Evolutionary conservation across 2,329 filamentous ascomycete genomes (phyloP).

Genomic region (Beauveria sp.): DNA sequence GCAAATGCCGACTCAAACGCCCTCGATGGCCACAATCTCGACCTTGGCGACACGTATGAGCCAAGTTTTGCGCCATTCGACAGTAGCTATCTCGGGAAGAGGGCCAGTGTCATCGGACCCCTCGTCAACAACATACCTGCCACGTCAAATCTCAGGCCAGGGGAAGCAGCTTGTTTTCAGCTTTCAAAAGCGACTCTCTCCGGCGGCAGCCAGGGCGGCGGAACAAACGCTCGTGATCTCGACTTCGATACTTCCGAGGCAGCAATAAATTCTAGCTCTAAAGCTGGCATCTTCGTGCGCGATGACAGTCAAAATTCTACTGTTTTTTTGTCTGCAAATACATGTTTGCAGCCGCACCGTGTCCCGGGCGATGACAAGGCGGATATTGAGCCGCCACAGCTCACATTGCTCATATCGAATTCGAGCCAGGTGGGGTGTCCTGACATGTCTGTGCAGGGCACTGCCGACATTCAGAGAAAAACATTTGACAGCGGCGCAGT

Average conservation of each 20-base stretch:
- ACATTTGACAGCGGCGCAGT: slow-evolving; percentile 63
- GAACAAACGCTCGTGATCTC: slow-evolving; percentile 12
- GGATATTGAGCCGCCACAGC: slow-evolving; percentile 52
- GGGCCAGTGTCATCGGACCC: slow-evolving; percentile 40
- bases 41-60: slow-evolving; percentile 38
- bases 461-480: slow-evolving; percentile 21
- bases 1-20: background rate
- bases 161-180: slow-evolving; percentile 44
- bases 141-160: slow-evolving; percentile 53
- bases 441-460: slow-evolving; percentile 16
- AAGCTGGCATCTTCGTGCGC: slow-evolving; percentile 13
- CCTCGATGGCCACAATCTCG: slow-evolving; percentile 2
- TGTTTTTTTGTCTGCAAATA: slow-evolving; percentile 75
- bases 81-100: slow-evolving; percentile 55
- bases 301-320: slow-evolving; percentile 38
- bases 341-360: slow-evolving; percentile 66
- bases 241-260: slow-evolving; percentile 14
- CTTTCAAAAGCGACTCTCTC: slow-evolving; percentile 23
- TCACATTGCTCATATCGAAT: slow-evolving; percentile 71
- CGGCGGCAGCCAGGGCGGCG: slow-evolving; percentile 8
- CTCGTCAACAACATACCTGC: slow-evolving; percentile 58
- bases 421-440: slow-evolving; percentile 24
- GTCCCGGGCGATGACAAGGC: slow-evolving; percentile 12
- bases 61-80: slow-evolving; percentile 55
- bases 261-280: slow-evolving; percentile 11